Base-by-base conservation (phyloP, 2,329 filamentous ascomycete genomes). In the Hypomyces perniciosus region DNA sequence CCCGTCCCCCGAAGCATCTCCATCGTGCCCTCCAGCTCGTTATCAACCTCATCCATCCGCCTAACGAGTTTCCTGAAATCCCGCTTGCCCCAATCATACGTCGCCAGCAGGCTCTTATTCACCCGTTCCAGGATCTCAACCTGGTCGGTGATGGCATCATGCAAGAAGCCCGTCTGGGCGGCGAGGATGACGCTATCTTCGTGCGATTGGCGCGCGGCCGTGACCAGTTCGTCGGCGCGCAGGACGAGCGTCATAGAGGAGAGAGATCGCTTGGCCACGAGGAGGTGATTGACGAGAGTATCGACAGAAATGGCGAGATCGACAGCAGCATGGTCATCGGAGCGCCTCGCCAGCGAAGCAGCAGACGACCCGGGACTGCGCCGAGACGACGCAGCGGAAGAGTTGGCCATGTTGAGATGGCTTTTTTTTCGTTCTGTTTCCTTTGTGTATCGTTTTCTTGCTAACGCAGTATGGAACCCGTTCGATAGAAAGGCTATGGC, bases 171-270 rank as follows among this genome's bases (percentile, higher is more conserved):
- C 0, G 84, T 82, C 60, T 86, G 78, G 6, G 88, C 83, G 26
- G 79, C 79, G 4, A 95, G 77, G 8, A 91, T 76, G 48, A 89
- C 84, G 44, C 84, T 85, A 59, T 93, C 86, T 63, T 95, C 88
- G 57, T 96, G 77, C 33, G 88, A 80, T 31, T 78, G 73, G 33
- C 90, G 85, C 4, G 90, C 89, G 10, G 81, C 76, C 20, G 82
- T 89, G 41, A 93, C 86, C 50, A 96, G 84, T 62, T 95, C 87
- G 64, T 93, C 91, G 57, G 90, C 91, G 53, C 88, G 87, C 65
- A 88, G 85, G 46, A 96, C 89, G 54, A 88, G 84, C 39, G 78
- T 82, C 66, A 95, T 90, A 8, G 90, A 90, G 12, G 87, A 88
- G 4, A 97, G 79, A 1, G 91, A 91, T 41, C 89, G 83, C 66